Conservation (phyloP, 768 basidiomycete species). For the Pleurotus eryngii region DNA sequence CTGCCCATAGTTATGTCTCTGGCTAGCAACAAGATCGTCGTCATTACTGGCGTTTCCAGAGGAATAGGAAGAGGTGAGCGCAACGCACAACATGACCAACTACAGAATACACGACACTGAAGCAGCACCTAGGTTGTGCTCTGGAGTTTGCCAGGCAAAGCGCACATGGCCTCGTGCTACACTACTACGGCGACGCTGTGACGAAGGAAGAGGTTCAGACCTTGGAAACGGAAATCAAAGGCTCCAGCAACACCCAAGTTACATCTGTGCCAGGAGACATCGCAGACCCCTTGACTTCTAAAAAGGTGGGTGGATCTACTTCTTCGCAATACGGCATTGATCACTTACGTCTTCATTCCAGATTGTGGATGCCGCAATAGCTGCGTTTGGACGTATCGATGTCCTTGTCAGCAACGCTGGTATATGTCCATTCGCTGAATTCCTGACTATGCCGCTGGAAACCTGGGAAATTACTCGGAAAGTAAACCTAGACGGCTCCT, state of each 20-base stretch:
- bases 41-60: constrained; percentile 70
- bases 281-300: constrained; percentile 50
- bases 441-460: constrained; percentile 61
- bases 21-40: constrained; percentile 55
- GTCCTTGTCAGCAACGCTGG: constrained; percentile 46
- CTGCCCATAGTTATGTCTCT: constrained; percentile 30
- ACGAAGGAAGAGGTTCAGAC: constrained; percentile 46
- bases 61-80: constrained; percentile 59
- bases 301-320: constrained; percentile 35
- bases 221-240: constrained; percentile 45
- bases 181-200: constrained; percentile 60
- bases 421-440: constrained; percentile 77
- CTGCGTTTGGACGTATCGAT: constrained; percentile 64
- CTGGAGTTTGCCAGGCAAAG: constrained; percentile 64
- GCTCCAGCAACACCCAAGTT: constrained; percentile 30
- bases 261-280: constrained; percentile 66
- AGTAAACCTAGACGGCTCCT: constrained; percentile 75
- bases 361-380: constrained; percentile 61
- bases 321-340: neutral
- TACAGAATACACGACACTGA: neutral
- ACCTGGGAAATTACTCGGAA: constrained; percentile 64
- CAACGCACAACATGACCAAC: neutral
- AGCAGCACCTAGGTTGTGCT: constrained; percentile 30
- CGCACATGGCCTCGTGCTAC: constrained; percentile 59
- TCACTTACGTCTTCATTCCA: constrained; percentile 19